Base-by-base conservation (phyloP, 1,284 basidiomycete genomes). In the Acaromyces ingoldii region DNA sequence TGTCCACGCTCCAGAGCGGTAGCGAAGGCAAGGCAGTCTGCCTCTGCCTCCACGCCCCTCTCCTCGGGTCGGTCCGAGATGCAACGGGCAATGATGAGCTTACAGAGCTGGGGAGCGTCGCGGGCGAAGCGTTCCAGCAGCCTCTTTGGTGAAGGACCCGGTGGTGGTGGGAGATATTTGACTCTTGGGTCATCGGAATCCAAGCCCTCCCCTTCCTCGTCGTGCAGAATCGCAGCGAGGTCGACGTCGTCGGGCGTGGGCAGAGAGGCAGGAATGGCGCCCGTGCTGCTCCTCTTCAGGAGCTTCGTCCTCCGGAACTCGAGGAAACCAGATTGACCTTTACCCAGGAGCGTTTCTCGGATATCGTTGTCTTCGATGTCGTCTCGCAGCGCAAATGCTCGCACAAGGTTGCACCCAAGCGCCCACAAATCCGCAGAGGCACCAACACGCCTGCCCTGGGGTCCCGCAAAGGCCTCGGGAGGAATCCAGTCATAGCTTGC, bases 401-500 rank as follows among this genome's bases (percentile, higher is more conserved):
- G 50, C 15, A 74, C 67, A 29, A 74, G 36, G 38, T 74, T 74
- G 36, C 65, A 66, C 0, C 71, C 71, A 2, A 74, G 51, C 24
- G 71, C 71, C 65, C 65, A 74, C 29, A 74, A 44, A 45, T 74
- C 71, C 2, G 70, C 71, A 4, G 57, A 51, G 0, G 71, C 70
- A 2, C 71, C 71, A 59, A 65, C 72, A 13, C 68, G 48, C 13
- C 71, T 46, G 2, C 71, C 71, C 29, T 61, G 52, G n/a, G 57
- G 56, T 1, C 67, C 65, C 1, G 62, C 58, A 30, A 49, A 54
- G 10, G 70, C 62, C 46, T 74, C 71, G 1, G 71, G 71, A 4
- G 71, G 70, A 34, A 67, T 67, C 71, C 71, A 74, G 33, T 74
- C 71, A 37, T 67, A 70, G 43, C 62, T 65, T 15, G 68, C 60